These are phyloP conservation scores for Stephanodiscus triporus DNA, from an alignment of 108 stramenopile species.

Conservation along the genomic window DNA sequence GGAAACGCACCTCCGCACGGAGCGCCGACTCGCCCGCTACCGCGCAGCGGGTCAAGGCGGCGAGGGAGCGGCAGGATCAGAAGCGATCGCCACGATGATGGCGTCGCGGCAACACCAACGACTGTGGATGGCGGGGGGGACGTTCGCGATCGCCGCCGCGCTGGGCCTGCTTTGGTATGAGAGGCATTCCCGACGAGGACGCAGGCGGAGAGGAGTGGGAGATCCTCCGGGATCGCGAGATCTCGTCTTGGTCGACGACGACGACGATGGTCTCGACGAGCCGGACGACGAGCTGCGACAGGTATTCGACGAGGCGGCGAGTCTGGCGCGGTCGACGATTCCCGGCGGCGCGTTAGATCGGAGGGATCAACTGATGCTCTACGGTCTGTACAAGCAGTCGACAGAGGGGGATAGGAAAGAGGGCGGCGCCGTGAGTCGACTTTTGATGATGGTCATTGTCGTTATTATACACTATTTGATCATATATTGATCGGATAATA, in stretches of 20 bases:
- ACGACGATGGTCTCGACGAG: not conserved
- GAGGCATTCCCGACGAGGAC: not conserved
- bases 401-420: conserved; percentile 66
- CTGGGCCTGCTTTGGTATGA: conserved; percentile 1
- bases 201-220: not conserved
- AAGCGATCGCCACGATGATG: not conserved
- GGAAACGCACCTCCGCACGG: too few species aligned
- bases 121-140: conserved; percentile 13
- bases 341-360: conserved; percentile 26
- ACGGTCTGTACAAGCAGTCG: conserved; percentile 91
- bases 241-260: conserved; percentile 13
- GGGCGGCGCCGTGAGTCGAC: conserved; percentile 18
- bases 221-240: not conserved
- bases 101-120: not conserved
- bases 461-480: not conserved
- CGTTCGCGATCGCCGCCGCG: not conserved
- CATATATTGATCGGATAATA: not conserved
- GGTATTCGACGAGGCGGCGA: conserved; percentile 35
- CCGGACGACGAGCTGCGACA: conserved; percentile 26
- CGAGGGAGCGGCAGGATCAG: not conserved
- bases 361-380: conserved; percentile 81
- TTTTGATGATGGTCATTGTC: not conserved
- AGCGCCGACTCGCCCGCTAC: not conserved
- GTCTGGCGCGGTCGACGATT: conserved; percentile 18
- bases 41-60: not conserved